phyloP scores from a whole-genome alignment of 371 early-diverging fungal species.

The Dichotomocladium elegans region DNA sequence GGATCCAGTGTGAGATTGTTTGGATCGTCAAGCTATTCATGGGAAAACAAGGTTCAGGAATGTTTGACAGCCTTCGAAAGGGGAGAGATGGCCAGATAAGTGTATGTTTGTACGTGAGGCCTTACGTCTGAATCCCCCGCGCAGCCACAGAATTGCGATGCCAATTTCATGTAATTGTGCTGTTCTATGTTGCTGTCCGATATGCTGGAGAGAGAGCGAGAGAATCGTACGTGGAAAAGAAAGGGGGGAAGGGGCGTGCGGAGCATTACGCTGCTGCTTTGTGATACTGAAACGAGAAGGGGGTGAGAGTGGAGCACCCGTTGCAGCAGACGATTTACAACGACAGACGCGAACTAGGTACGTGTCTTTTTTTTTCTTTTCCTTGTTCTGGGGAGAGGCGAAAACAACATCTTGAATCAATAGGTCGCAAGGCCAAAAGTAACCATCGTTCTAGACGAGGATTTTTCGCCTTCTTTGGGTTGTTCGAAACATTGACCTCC shows the following conservation, averaged over 20 bases:
- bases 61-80: not conserved
- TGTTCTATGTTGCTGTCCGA: not conserved
- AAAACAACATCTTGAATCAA: no score
- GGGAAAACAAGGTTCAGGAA: not conserved
- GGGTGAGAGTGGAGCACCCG: no score
- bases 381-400: no score
- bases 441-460: no score
- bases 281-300: not conserved
- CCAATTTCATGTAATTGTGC: slow-evolving; percentile 13
- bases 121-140: slow-evolving; percentile 19
- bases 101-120: not conserved
- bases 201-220: not conserved
- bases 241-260: not conserved
- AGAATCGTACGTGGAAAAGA: not conserved
- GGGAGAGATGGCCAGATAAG: no score
- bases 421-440: no score
- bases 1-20: slow-evolving; percentile 22
- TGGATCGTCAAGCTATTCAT: not conserved
- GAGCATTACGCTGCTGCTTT: not conserved
- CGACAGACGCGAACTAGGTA: no score
- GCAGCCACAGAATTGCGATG: slow-evolving; percentile 28
- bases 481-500: no score
- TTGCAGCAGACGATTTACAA: no score
- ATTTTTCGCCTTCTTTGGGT: no score
- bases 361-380: no score